These are phyloP conservation scores for Phytophthora syringae DNA, from an alignment of 352 stramenopile genomes.

Conservation along the genomic window DNA sequence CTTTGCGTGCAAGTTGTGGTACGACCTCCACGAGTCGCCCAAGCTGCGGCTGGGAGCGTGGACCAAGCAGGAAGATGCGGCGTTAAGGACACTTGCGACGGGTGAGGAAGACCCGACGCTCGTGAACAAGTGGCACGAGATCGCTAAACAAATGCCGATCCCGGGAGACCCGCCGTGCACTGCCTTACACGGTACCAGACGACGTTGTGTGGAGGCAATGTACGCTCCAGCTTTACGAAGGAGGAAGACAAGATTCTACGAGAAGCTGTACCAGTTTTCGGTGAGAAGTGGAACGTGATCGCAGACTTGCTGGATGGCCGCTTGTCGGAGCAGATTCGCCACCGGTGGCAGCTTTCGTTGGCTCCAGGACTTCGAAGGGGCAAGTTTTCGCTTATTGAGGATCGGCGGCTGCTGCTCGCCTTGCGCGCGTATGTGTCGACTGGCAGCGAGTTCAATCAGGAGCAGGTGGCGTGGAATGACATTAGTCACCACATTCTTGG, in stretches of 20 bases:
- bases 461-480: constrained; percentile 63
- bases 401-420: constrained; percentile 68
- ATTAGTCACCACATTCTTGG: constrained; percentile 69
- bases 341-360: constrained; percentile 76
- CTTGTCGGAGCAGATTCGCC: constrained; percentile 76
- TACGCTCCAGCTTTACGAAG: constrained; percentile 50
- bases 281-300: constrained; percentile 84
- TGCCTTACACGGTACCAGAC: constrained; percentile 68
- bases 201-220: constrained; percentile 49
- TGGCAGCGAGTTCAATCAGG: constrained; percentile 50
- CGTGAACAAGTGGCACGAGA: constrained; percentile 60
- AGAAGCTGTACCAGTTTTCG: constrained; percentile 65
- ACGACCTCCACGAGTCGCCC: constrained; percentile 71
- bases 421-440: constrained; percentile 60
- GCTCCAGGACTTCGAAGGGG: constrained; percentile 66
- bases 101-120: constrained; percentile 44
- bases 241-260: constrained; percentile 62
- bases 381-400: constrained; percentile 79
- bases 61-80: constrained; percentile 62
- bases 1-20: constrained; percentile 80
- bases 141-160: constrained; percentile 54
- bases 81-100: constrained; percentile 45
- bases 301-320: constrained; percentile 77
- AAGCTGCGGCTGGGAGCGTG: constrained; percentile 54
- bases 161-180: constrained; percentile 53